phyloP scores from a whole-genome alignment of 306 rosid genomes.

The barrel medic (Medicago truncatula) region MtrunA17r5.0-ANR NC_053043.1:7326001-7326500 shows the following conservation, averaged over 20 bases:
- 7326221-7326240: constrained; percentile 50
- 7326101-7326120: constrained; percentile 97
- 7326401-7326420: constrained; percentile 99
- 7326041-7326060: constrained; percentile 20
- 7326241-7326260: constrained; percentile 30
- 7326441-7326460: constrained; percentile 97
- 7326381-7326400: constrained; percentile 96
- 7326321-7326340: constrained; percentile 89
- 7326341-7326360: constrained; percentile 98
- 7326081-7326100: constrained; percentile 99
- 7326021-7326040: constrained; percentile 30
- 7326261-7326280: constrained; percentile 30
- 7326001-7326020: constrained; percentile 42
- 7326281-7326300: constrained; percentile 31
- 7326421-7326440: constrained; percentile 99
- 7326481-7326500: constrained; percentile 96
- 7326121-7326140: constrained; percentile 99
- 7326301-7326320: constrained; percentile 22
- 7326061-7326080: constrained; percentile 44
- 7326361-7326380: constrained; percentile 98
- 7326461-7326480: constrained; percentile 99
- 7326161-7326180: constrained; percentile 97
- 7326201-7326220: constrained; percentile 88
- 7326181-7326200: constrained; percentile 97
- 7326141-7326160: constrained; percentile 99